A percentile compares a stretch with the other conserved stretches of the same genome.
These are phyloP conservation scores for Corymbia citriodora DNA, from an alignment of 441 rosid genomes.

Conservation along the genomic window DNA sequence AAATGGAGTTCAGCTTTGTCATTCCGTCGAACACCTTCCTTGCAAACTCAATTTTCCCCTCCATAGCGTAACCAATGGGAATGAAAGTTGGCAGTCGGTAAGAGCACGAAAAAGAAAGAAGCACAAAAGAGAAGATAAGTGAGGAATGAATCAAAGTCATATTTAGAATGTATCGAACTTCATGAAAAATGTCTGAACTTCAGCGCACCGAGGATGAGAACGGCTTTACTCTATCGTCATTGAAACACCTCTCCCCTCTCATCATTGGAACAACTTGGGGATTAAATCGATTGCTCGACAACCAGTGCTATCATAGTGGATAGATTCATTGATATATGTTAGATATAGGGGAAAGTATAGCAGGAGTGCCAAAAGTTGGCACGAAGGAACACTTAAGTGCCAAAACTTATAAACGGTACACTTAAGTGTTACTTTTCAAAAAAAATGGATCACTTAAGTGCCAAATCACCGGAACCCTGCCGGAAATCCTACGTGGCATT, in stretches of 20 bases:
- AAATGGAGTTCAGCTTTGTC: neutral
- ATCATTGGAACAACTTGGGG: neutral
- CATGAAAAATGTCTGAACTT: neutral
- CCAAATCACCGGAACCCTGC: no score
- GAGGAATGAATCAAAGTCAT: neutral
- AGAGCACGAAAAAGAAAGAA: neutral
- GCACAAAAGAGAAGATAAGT: neutral
- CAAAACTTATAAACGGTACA: no score
- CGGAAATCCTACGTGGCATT: no score
- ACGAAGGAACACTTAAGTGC: no score
- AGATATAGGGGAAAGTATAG: no score
- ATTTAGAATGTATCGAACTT: neutral
- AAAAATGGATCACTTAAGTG: no score
- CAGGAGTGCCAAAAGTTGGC: no score
- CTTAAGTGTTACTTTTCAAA: no score
- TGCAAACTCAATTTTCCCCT: neutral
- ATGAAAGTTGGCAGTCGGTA: neutral
- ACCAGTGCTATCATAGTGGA: neutral
- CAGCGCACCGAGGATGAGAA: neutral
- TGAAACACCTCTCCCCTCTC: neutral
- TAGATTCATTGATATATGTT: no score
- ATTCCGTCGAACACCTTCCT: neutral
- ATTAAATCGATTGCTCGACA: neutral
- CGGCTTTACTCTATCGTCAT: neutral
- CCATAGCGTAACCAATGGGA: neutral